Evolutionary conservation across 306 rosid species (phyloP), one percentile per base, ranked within the genome.

Genomic region (Sicyos edulis): DNA sequence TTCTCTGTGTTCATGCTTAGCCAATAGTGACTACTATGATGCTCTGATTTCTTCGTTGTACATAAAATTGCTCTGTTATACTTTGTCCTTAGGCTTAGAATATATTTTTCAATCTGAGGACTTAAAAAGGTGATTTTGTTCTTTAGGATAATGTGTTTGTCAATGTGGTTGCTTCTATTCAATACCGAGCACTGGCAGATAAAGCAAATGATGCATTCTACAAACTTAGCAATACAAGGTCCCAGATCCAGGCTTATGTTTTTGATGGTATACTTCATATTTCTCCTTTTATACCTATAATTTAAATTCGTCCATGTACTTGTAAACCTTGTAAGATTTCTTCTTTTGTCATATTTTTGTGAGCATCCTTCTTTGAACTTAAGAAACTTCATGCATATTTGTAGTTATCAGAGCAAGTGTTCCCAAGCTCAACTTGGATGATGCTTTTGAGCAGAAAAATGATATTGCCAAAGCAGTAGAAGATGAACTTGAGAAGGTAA

Each of bases 231-330:
- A 90, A 92, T 84, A 90, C 96, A 60, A 88, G 87, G 78, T 19
- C 80, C 72, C 98, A 92, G 82, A 90, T 92, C 80, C 96, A 92
- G 80, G 96, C 96, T 50, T 90, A 92, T 79, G 96, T 90, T 78
- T 92, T 90, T 80, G 96, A 90, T 72, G 96, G 98, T 89, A 92
- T 80, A 49, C 76, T 26, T 49, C 71, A 42, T 11, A 5, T 56
- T 64, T 32, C 29, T 75, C 61, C 78, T 58, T 67, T 67, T 71
- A 47, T 21, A 56, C 20, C 17, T 29, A 12, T 71, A 15, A 42
- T 14, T 53, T 24, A 22, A 70, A 78, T 17, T 16, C 5, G 14
- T 40, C 37, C 20, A 37, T 37, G 42, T 37, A 37, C 5, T 37
- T 32, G 5, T 37, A 34, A 21, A 4, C n/a, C 17, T 40, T 64